phyloP scores from a whole-genome alignment of 192 early-diverging fungal species.

The Spizellomyces punctatus region DNA sequence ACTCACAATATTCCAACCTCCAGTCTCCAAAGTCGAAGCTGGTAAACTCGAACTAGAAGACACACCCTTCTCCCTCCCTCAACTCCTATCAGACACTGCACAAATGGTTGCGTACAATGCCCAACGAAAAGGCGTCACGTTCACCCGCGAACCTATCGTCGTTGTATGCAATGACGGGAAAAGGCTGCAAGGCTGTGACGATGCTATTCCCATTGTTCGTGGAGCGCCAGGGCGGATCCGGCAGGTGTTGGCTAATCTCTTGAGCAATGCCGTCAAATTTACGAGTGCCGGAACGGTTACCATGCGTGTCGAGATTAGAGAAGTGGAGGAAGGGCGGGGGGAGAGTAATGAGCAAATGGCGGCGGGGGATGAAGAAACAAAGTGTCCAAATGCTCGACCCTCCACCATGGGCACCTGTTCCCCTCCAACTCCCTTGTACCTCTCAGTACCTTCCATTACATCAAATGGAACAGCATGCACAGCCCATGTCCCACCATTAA shows the following conservation, averaged over 20 bases:
- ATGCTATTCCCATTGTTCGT: background rate
- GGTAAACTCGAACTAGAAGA: conserved; percentile 21
- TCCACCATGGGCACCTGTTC: background rate
- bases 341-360: background rate
- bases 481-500: background rate
- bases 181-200: background rate
- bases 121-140: background rate
- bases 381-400: background rate
- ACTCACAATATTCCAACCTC: too few relatives aligned
- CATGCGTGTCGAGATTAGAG: conserved; percentile 31
- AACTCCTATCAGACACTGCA: background rate
- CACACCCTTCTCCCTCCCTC: conserved; percentile 3
- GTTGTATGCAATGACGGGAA: background rate
- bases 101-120: conserved; percentile 8
- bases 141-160: background rate
- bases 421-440: too few relatives aligned
- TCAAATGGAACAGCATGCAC: background rate
- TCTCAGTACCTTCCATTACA: too few relatives aligned
- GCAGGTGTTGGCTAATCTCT: conserved; percentile 83
- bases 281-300: conserved; percentile 65
- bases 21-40: conserved; percentile 5
- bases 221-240: conserved; percentile 52
- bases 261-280: conserved; percentile 85
- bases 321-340: conserved; percentile 3
- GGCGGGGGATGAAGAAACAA: background rate